Conservation (phyloP, 2,329 filamentous ascomycete genomes). For the Juglanconis juglandina region DNA sequence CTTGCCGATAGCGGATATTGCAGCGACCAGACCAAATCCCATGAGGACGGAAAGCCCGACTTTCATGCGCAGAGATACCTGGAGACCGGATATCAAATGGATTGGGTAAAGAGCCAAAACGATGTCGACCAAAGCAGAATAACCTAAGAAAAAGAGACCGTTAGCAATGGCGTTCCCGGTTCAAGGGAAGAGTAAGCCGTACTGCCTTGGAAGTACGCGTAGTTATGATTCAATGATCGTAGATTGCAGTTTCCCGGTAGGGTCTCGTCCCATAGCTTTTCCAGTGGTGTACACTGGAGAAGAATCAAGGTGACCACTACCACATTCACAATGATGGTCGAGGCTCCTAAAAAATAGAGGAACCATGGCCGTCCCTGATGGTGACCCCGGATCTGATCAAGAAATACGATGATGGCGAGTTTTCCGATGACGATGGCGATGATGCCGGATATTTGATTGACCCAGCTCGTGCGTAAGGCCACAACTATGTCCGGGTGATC, state of each 20-base stretch:
- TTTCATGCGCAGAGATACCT: slow-evolving; percentile 3
- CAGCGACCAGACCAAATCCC: slow-evolving; percentile 2
- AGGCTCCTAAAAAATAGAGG: slow-evolving; percentile 1
- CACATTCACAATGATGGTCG: slow-evolving; percentile 1
- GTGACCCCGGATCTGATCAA: slow-evolving; percentile 5
- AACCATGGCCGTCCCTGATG: slow-evolving; percentile 4
- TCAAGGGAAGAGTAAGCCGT: neutral
- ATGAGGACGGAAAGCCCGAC: slow-evolving; percentile 1
- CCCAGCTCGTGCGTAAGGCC: slow-evolving; percentile 1
- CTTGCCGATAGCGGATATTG: neutral
- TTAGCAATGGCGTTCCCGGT: neutral
- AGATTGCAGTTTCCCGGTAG: neutral
- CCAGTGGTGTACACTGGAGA: slow-evolving; percentile 6
- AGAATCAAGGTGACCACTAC: neutral
- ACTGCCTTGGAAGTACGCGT: slow-evolving; percentile 11
- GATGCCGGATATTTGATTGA: slow-evolving; percentile 6
- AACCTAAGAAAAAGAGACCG: neutral
- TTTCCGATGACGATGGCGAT: slow-evolving; percentile 5
- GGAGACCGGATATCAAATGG: slow-evolving; percentile 1
- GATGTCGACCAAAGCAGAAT: slow-evolving; percentile 3
- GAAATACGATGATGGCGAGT: neutral
- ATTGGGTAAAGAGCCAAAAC: slow-evolving; percentile 5
- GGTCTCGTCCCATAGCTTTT: slow-evolving; percentile 4
- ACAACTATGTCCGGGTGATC: neutral
- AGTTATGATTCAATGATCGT: neutral